Percentiles rank a stretch among this genome's conserved stretches.
Conservation (phyloP, 495 filamentous ascomycete genomes). For the Talaromyces proteolyticus region DNA sequence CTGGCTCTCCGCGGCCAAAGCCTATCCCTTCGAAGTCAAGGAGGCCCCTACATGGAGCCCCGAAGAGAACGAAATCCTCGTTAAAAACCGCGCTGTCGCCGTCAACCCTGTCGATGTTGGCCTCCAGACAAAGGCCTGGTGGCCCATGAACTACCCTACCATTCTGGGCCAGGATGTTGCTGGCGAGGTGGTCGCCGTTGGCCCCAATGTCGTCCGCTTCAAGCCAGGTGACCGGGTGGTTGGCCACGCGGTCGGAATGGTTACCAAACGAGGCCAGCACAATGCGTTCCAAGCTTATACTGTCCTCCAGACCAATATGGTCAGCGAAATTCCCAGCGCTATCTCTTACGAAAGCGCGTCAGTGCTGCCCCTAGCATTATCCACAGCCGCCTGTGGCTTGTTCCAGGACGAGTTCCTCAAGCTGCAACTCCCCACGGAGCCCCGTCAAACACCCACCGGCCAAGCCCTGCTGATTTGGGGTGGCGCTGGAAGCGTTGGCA, state of each 20-base stretch:
- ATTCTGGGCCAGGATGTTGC: slow-evolving; percentile 36
- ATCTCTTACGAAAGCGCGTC: slow-evolving; percentile 34
- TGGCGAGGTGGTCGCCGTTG: slow-evolving; percentile 31
- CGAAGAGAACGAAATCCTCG: slow-evolving; percentile 23
- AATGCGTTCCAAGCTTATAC: slow-evolving; percentile 34
- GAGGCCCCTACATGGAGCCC: slow-evolving; percentile 24
- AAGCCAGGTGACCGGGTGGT: slow-evolving; percentile 36
- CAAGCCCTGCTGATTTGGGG: slow-evolving; percentile 39
- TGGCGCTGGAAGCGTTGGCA: slow-evolving; percentile 37
- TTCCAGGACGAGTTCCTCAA: neutral
- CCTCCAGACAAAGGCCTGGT: slow-evolving; percentile 17
- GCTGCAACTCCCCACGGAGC: slow-evolving; percentile 4
- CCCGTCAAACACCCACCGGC: slow-evolving; percentile 1
- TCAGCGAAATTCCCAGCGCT: slow-evolving; percentile 22
- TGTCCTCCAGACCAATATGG: slow-evolving; percentile 16
- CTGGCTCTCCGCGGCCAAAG: slow-evolving; percentile 21
- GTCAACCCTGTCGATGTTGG: slow-evolving; percentile 35
- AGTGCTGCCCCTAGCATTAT: slow-evolving; percentile 28
- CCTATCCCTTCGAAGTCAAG: slow-evolving; percentile 23
- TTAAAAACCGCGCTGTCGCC: slow-evolving; percentile 33
- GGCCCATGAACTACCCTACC: slow-evolving; percentile 30
- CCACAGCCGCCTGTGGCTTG: slow-evolving; percentile 19
- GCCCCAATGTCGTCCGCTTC: slow-evolving; percentile 23
- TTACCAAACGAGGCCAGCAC: slow-evolving; percentile 17
- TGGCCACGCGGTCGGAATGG: slow-evolving; percentile 11